These are phyloP conservation scores for Raphidocelis subcapitata DNA, from an alignment of 139 green algal genomes.

Conservation along the genomic window DNA sequence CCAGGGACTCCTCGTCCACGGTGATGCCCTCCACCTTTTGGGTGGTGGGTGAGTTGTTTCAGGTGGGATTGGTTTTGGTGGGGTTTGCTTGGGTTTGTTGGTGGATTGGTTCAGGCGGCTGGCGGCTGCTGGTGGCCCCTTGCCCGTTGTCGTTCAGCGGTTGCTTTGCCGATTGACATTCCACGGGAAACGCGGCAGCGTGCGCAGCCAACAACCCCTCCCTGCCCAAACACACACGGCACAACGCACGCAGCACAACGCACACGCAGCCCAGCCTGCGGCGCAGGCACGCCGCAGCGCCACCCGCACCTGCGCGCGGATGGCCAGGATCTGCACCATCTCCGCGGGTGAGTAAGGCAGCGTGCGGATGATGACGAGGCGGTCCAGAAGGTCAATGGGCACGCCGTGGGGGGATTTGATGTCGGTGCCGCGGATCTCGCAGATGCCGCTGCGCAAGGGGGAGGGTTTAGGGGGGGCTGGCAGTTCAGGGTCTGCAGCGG, in stretches of 20 bases:
- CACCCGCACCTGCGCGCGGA: constrained; percentile 74
- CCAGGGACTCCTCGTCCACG: constrained; percentile 89
- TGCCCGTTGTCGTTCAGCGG: no score
- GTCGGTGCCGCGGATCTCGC: constrained; percentile 85
- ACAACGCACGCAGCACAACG: background rate
- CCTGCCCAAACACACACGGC: background rate
- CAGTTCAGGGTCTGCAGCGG: no score
- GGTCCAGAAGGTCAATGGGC: constrained; percentile 96
- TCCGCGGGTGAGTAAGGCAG: constrained; percentile 90
- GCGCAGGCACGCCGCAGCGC: no score
- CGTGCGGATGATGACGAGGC: constrained; percentile 98
- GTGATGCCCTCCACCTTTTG: constrained; percentile 85
- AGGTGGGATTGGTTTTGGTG: no score
- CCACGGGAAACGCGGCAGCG: no score
- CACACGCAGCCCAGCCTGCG: background rate
- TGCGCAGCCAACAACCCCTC: no score
- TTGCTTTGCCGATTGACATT: no score
- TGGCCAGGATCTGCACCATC: constrained; percentile 89
- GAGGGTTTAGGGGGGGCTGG: no score
- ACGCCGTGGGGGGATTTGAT: constrained; percentile 92
- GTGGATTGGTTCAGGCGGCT: no score
- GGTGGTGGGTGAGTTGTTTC: background rate
- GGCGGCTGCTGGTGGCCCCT: background rate
- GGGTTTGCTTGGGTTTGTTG: background rate
- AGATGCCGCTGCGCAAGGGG: constrained; percentile 7